Percentiles rank a stretch among this genome's conserved stretches.
phyloP scores from a whole-genome alignment of 116 monocot genomes.

The Iris pallida region DNA sequence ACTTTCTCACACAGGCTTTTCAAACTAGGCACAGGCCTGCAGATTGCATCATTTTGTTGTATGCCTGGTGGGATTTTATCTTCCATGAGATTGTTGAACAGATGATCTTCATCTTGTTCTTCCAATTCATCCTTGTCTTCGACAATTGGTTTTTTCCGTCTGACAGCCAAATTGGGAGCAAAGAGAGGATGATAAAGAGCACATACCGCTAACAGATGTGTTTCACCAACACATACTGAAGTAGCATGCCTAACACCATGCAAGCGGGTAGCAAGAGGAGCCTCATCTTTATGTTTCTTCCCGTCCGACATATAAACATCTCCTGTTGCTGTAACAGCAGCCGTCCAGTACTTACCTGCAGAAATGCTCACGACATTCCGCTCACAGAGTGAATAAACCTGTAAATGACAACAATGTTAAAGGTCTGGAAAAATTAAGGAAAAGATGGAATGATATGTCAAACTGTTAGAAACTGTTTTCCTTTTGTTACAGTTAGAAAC shows the following conservation, averaged over 20 bases:
- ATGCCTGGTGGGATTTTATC: slow-evolving; percentile 13
- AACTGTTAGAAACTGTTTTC: too few species aligned
- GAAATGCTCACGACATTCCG: slow-evolving; percentile 76
- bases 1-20: slow-evolving; percentile 93
- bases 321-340: slow-evolving; percentile 71
- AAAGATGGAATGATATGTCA: background rate
- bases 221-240: slow-evolving; percentile 95
- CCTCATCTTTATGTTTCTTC: slow-evolving; percentile 59
- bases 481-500: background rate
- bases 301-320: slow-evolving; percentile 98
- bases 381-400: slow-evolving; percentile 71
- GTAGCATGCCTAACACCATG: slow-evolving; percentile 80
- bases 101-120: slow-evolving; percentile 66
- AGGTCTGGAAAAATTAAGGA: background rate
- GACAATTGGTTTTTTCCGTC: slow-evolving; percentile 9
- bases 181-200: slow-evolving; percentile 74
- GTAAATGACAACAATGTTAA: slow-evolving; percentile 1
- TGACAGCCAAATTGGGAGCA: slow-evolving; percentile 19
- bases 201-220: slow-evolving; percentile 74
- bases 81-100: slow-evolving; percentile 39
- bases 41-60: slow-evolving; percentile 14
- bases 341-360: slow-evolving; percentile 93
- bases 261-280: slow-evolving; percentile 61
- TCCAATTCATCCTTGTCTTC: slow-evolving; percentile 43
- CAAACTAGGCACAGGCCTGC: slow-evolving; percentile 55